A percentile compares a stretch with the other conserved stretches of the same genome.
Conservation (phyloP, 1,139 yeast species). For the Kodamaea suecica region DNA sequence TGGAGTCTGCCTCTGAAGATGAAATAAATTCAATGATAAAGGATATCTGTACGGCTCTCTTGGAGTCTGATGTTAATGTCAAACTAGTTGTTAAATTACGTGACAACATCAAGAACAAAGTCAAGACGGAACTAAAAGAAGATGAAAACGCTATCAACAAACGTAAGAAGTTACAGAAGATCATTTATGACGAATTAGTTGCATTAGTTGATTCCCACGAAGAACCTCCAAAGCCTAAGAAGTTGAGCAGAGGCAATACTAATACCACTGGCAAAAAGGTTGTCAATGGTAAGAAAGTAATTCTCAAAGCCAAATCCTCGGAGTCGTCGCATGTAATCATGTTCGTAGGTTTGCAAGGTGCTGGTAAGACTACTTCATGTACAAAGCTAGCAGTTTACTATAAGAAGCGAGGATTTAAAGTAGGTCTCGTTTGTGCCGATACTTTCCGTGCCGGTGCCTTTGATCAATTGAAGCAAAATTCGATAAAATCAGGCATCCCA, state of each 20-base stretch:
- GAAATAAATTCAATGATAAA: conserved; percentile 61
- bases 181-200: conserved; percentile 90
- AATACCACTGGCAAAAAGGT: conserved; percentile 13
- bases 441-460: conserved; percentile 99
- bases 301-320: conserved; percentile 18
- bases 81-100: conserved; percentile 75
- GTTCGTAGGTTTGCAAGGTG: conserved; percentile 99
- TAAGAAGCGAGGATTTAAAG: conserved; percentile 89
- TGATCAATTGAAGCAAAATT: conserved; percentile 96
- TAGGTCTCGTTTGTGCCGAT: conserved; percentile 97
- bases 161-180: conserved; percentile 80
- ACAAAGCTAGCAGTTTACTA: conserved; percentile 94
- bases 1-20: conserved; percentile 40
- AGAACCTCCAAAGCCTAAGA: conserved; percentile 82
- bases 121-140: conserved; percentile 50
- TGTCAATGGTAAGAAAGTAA: conserved; percentile 31
- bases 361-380: conserved; percentile 98
- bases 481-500: conserved; percentile 91
- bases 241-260: conserved; percentile 28
- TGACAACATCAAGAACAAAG: conserved; percentile 61
- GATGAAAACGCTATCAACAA: conserved; percentile 58
- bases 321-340: conserved; percentile 61
- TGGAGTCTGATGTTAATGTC: conserved; percentile 91
- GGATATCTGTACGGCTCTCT: conserved; percentile 82
- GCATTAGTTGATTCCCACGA: conserved; percentile 70